Base-by-base conservation (phyloP, 1,284 basidiomycete genomes). In the Sporisorium graminicola region DNA sequence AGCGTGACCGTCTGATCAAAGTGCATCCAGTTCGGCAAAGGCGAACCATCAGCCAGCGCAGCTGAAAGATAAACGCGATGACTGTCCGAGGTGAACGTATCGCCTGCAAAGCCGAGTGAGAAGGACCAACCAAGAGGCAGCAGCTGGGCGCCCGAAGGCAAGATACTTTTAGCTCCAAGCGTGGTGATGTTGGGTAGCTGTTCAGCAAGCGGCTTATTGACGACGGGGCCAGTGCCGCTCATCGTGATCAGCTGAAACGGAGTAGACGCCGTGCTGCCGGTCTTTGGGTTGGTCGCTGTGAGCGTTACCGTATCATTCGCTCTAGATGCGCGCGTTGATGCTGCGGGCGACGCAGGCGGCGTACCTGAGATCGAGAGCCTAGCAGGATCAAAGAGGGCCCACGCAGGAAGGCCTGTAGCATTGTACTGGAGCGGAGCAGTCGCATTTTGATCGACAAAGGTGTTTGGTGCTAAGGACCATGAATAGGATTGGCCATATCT, bases 41-140 rank as follows among this genome's bases (percentile, higher is more conserved):
- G 88, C 0, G 90, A 89, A 6, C 92, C 91, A 74, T 94, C 90
- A 0, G 87, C 87, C 72, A 90, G 89, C 29, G 89, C 87, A 10
- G 91, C 91, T 8, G 89, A 88, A 81, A 94, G 95, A 85, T 87
- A 93, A 16, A 95, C 86, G 27, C 72, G 64, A 55, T 83, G 71
- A 43, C 79, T 74, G 26, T 77, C 55, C 7, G 86, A 82, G 1
- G 82, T 81, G 84, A 91, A 93, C 1, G 93, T 94, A 55, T 89
- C 87, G 67, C 90, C 88, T 46, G 90, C 87, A 79, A 97, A 91
- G 12, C 95, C 95, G 64, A 98, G 89, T 79, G 93, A 94, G 86
- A 96, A 98, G 0, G 93, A 94, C 94, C 94, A 97, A 31, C 88
- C 87, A 2, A 90, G 90, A 1, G 94, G 94, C 10, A 96, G 89